phyloP scores from a whole-genome alignment of 2,329 filamentous ascomycete genomes.

The Xylariales sp. region DNA sequence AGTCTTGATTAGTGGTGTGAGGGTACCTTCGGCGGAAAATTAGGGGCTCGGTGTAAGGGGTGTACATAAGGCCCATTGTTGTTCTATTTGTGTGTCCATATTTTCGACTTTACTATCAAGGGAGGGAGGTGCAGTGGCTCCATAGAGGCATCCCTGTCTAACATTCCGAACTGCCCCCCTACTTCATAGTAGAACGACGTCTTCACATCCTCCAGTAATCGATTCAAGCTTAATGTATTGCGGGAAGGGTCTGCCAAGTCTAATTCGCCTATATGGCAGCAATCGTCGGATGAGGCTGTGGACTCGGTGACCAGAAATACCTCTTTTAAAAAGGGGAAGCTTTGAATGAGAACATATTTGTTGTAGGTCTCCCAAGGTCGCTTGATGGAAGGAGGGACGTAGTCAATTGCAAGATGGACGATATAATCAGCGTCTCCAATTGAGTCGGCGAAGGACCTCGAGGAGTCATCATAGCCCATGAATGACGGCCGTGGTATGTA shows the following conservation, averaged over 20 bases:
- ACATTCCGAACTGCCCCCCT: slow-evolving; percentile 36
- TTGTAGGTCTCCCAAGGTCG: slow-evolving; percentile 64
- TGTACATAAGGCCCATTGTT: not conserved
- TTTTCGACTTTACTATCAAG: slow-evolving; percentile 48
- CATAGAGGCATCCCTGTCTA: slow-evolving; percentile 41
- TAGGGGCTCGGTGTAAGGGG: slow-evolving; percentile 1
- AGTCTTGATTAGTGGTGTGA: not conserved
- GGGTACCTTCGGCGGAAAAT: not conserved
- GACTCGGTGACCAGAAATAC: slow-evolving; percentile 52
- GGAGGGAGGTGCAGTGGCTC: slow-evolving; percentile 44
- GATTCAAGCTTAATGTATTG: slow-evolving; percentile 41
- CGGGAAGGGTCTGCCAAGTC: slow-evolving; percentile 42
- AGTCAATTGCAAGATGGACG: slow-evolving; percentile 58
- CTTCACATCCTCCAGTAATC: slow-evolving; percentile 47
- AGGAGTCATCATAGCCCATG: slow-evolving; percentile 56
- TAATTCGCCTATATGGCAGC: slow-evolving; percentile 35
- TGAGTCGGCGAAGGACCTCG: slow-evolving; percentile 55
- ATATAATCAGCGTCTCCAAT: slow-evolving; percentile 52
- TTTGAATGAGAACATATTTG: slow-evolving; percentile 59
- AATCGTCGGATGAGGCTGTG: slow-evolving; percentile 30
- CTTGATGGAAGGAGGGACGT: slow-evolving; percentile 57
- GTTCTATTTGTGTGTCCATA: slow-evolving; percentile 29
- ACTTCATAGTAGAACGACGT: slow-evolving; percentile 49
- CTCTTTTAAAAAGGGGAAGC: slow-evolving; percentile 49
- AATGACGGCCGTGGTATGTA: slow-evolving; percentile 55